Percentiles rank a stretch among this genome's conserved stretches.
Evolutionary conservation across 495 filamentous ascomycete genomes (phyloP).

Genomic region (Hapsidospora chrysogenum): DNA sequence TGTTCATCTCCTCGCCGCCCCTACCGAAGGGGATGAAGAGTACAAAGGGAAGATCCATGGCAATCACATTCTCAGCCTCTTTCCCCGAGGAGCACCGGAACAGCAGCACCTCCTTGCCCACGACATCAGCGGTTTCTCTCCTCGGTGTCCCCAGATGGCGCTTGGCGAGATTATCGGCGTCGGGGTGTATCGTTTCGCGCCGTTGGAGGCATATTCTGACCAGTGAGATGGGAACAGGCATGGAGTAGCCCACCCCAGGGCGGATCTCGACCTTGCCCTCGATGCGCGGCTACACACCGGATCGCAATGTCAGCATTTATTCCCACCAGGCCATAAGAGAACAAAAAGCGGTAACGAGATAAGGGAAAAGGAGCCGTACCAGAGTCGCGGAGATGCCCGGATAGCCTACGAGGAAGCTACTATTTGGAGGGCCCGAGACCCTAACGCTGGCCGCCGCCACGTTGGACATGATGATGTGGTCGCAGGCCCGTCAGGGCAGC

Average conservation of each 20-base stretch:
- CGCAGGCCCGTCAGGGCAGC: conserved; percentile 4
- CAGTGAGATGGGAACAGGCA: conserved; percentile 78
- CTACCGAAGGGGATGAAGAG: conserved; percentile 92
- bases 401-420: conserved; percentile 90
- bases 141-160: conserved; percentile 83
- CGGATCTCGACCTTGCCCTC: conserved; percentile 97
- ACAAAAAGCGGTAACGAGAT: too few relatives aligned
- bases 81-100: conserved; percentile 72
- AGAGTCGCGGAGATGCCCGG: conserved; percentile 95
- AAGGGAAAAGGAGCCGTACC: conserved; percentile 54
- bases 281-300: conserved; percentile 57
- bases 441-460: conserved; percentile 65
- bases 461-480: conserved; percentile 13
- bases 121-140: conserved; percentile 79
- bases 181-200: conserved; percentile 90
- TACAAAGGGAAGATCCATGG: conserved; percentile 97
- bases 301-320: conserved; percentile 12
- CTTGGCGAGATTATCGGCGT: conserved; percentile 83
- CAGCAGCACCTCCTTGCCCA: conserved; percentile 88
- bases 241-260: conserved; percentile 63
- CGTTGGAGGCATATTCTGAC: conserved; percentile 88
- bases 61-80: conserved; percentile 72
- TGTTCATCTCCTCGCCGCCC: conserved; percentile 71
- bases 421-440: conserved; percentile 94
- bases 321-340: too few relatives aligned